Conservation (phyloP, 1,139 yeast species). For the Pichia sp. region DNA sequence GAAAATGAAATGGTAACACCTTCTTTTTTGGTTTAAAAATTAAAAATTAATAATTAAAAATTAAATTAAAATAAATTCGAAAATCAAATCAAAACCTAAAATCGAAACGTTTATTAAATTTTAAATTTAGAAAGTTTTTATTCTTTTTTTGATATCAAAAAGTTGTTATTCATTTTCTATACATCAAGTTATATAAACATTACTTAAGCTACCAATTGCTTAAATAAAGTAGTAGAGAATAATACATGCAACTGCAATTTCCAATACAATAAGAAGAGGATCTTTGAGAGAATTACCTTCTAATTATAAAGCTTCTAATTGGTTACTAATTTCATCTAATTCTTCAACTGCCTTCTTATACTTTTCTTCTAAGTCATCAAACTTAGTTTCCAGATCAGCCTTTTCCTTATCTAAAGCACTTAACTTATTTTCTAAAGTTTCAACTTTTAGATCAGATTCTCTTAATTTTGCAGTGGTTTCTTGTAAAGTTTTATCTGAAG, state of each 20-base stretch:
- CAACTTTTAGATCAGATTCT: constrained; percentile 94
- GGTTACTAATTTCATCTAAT: constrained; percentile 89
- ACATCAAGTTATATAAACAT: neutral
- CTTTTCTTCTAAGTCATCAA: constrained; percentile 79
- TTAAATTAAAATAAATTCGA: neutral
- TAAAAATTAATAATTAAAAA: too few species aligned
- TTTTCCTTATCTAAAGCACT: constrained; percentile 88
- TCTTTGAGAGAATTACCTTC: constrained; percentile 1
- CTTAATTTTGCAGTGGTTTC: constrained; percentile 92
- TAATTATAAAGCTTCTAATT: constrained; percentile 74
- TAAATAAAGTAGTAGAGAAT: constrained; percentile 6
- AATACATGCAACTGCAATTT: constrained; percentile 7
- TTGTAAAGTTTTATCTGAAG: constrained; percentile 84
- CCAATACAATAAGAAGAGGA: neutral
- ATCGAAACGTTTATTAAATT: neutral
- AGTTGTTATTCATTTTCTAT: neutral
- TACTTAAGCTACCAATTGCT: neutral
- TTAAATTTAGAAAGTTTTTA: neutral
- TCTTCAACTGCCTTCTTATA: constrained; percentile 81
- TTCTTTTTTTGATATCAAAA: neutral
- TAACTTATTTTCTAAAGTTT: constrained; percentile 93
- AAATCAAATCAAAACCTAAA: neutral
- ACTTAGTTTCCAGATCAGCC: constrained; percentile 87
- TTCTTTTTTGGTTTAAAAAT: too few species aligned
- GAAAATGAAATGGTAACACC: too few species aligned